Percentiles rank a stretch among this genome's conserved stretches.
Evolutionary conservation across 176 grass and related monocot species (phyloP).

Genomic region (Zoysia pacifica): DNA sequence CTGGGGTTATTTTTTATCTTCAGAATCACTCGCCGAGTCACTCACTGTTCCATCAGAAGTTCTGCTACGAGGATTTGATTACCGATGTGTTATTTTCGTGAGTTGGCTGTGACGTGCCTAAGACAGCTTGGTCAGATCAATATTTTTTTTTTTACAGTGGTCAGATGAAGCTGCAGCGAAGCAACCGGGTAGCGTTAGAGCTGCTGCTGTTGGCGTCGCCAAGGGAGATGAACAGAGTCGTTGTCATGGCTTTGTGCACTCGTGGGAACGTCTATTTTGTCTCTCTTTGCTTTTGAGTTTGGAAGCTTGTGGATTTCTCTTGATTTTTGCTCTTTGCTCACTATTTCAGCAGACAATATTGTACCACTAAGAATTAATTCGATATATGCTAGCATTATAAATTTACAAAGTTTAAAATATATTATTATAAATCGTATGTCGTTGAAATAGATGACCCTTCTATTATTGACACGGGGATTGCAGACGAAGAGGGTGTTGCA

Average conservation of each 20-base stretch:
- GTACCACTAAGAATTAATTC: too few species aligned
- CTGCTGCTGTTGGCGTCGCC: neutral
- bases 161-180: constrained; percentile 37
- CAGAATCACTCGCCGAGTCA: neutral
- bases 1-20: neutral
- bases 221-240: constrained; percentile 10
- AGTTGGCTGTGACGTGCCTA: neutral
- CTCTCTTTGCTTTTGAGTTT: neutral
- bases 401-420: too few species aligned
- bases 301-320: neutral
- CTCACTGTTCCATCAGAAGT: neutral
- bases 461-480: too few species aligned
- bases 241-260: constrained; percentile 3
- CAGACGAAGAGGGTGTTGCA: neutral
- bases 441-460: too few species aligned
- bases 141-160: too few species aligned
- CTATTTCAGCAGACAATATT: neutral
- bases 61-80: neutral
- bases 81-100: neutral
- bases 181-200: constrained; percentile 19
- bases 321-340: neutral
- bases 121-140: neutral
- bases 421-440: too few species aligned
- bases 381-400: too few species aligned
- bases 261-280: constrained; percentile 9